These are phyloP conservation scores for Nemania sp. DNA, from an alignment of 2,329 filamentous ascomycete species.

Conservation along the genomic window DNA sequence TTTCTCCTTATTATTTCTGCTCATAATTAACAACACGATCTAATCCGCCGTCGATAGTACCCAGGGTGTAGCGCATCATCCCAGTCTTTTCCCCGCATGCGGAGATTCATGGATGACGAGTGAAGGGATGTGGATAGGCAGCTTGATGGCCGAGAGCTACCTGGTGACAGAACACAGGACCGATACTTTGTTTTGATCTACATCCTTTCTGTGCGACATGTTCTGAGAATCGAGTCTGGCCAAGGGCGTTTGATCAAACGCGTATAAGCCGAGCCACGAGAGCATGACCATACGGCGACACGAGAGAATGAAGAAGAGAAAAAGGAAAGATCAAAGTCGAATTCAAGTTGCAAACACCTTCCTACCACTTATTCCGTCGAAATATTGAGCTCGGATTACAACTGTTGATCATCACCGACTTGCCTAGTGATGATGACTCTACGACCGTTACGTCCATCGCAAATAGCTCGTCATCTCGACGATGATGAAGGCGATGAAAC, in stretches of 20 bases:
- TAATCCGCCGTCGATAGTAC: no score
- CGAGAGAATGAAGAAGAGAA: neutral
- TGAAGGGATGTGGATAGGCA: neutral
- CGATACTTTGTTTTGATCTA: neutral
- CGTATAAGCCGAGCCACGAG: neutral
- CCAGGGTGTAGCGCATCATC: no score
- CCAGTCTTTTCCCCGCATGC: neutral
- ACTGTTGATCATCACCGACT: neutral
- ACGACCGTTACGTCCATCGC: slow-evolving; percentile 35
- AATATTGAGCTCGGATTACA: no score
- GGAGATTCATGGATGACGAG: neutral
- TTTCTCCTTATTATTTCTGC: no score
- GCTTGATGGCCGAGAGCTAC: neutral
- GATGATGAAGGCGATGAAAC: neutral
- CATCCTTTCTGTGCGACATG: neutral
- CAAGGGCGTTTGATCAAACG: neutral
- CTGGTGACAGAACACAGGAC: neutral
- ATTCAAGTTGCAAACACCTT: neutral
- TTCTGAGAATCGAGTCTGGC: neutral
- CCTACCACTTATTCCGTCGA: neutral
- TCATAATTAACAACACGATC: no score
- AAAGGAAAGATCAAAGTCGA: slow-evolving; percentile 8
- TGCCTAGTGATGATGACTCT: slow-evolving; percentile 35
- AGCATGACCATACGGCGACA: slow-evolving; percentile 4
- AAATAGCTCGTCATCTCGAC: slow-evolving; percentile 22